A percentile compares a stretch with the other conserved stretches of the same genome.
Evolutionary conservation across 768 basidiomycete species (phyloP).

Genomic region (Holtermannia corniformis): DNA sequence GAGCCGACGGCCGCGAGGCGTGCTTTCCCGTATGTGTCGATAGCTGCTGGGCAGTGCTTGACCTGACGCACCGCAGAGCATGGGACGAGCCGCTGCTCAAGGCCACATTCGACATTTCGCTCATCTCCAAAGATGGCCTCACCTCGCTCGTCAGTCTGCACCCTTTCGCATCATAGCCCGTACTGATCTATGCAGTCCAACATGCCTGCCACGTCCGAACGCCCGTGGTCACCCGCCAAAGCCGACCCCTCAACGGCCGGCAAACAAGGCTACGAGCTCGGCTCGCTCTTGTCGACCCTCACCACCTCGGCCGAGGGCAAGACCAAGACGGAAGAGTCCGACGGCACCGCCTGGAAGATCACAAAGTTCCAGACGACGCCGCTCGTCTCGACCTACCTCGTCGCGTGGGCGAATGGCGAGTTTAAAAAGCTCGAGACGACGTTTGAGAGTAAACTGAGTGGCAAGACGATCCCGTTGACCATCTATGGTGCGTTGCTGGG

Average conservation of each 20-base stretch:
- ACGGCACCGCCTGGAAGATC: slow-evolving; percentile 57
- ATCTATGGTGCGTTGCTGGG: too few relatives aligned
- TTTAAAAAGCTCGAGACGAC: slow-evolving; percentile 64
- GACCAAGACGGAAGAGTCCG: slow-evolving; percentile 8
- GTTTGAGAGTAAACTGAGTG: slow-evolving; percentile 69
- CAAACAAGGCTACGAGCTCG: slow-evolving; percentile 28
- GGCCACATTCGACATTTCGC: slow-evolving; percentile 59
- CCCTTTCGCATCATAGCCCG: background rate
- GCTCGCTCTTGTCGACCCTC: slow-evolving; percentile 17
- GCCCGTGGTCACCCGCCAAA: slow-evolving; percentile 38
- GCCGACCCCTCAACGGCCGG: slow-evolving; percentile 26
- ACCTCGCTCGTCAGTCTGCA: slow-evolving; percentile 43
- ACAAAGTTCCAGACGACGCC: slow-evolving; percentile 74
- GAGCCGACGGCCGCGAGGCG: slow-evolving; percentile 82
- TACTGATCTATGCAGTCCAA: slow-evolving; percentile 51
- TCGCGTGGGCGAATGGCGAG: slow-evolving; percentile 64
- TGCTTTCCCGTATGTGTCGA: slow-evolving; percentile 37
- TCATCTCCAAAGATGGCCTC: slow-evolving; percentile 68
- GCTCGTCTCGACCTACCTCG: slow-evolving; percentile 74
- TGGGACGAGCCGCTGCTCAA: slow-evolving; percentile 93
- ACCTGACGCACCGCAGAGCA: slow-evolving; percentile 42
- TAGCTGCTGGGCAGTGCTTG: background rate
- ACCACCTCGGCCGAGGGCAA: slow-evolving; percentile 28
- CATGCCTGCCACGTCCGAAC: slow-evolving; percentile 66
- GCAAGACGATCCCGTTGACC: slow-evolving; percentile 68